Conservation (phyloP, 768 basidiomycete genomes). For the Boletales sp. region DNA sequence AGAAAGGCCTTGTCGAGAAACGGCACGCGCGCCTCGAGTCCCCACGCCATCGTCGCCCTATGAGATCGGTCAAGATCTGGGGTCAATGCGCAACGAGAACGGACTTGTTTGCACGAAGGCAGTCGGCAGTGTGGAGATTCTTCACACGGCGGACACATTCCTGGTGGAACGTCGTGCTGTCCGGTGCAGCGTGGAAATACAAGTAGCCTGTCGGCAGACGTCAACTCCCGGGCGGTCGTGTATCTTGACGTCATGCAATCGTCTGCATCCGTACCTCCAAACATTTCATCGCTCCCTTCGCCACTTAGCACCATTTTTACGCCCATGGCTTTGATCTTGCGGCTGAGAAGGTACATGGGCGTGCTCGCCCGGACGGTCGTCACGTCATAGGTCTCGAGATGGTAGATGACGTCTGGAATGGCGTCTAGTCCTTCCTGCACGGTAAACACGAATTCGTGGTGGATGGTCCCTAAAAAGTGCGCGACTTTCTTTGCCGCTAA, state of each 20-base stretch:
- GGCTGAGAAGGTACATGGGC: slow-evolving; percentile 96
- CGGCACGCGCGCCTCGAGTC: slow-evolving; percentile 95
- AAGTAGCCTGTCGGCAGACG: slow-evolving; percentile 68
- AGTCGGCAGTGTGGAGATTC: slow-evolving; percentile 96
- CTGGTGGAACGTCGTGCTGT: slow-evolving; percentile 85
- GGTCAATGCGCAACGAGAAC: slow-evolving; percentile 12
- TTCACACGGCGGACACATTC: slow-evolving; percentile 94
- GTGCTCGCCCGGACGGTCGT: slow-evolving; percentile 97
- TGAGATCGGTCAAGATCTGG: slow-evolving; percentile 5
- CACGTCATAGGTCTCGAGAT: slow-evolving; percentile 98
- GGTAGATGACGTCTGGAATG: slow-evolving; percentile 95
- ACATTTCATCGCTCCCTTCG: slow-evolving; percentile 96
- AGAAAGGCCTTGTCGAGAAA: slow-evolving; percentile 98
- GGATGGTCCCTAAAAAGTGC: slow-evolving; percentile 87
- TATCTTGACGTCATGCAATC: neutral
- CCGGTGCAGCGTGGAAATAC: slow-evolving; percentile 98
- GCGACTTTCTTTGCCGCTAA: slow-evolving; percentile 93
- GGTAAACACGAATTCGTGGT: slow-evolving; percentile 98
- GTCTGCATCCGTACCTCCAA: slow-evolving; percentile 63
- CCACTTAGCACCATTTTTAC: slow-evolving; percentile 99
- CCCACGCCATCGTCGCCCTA: slow-evolving; percentile 99
- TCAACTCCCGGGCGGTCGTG: slow-evolving; percentile 3
- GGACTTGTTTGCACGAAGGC: slow-evolving; percentile 96
- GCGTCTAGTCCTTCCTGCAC: slow-evolving; percentile 98
- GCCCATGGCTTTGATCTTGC: slow-evolving; percentile 99